These are phyloP conservation scores for Colletotrichum agaves DNA, from an alignment of 2,329 filamentous ascomycete genomes.

Conservation along the genomic window DNA sequence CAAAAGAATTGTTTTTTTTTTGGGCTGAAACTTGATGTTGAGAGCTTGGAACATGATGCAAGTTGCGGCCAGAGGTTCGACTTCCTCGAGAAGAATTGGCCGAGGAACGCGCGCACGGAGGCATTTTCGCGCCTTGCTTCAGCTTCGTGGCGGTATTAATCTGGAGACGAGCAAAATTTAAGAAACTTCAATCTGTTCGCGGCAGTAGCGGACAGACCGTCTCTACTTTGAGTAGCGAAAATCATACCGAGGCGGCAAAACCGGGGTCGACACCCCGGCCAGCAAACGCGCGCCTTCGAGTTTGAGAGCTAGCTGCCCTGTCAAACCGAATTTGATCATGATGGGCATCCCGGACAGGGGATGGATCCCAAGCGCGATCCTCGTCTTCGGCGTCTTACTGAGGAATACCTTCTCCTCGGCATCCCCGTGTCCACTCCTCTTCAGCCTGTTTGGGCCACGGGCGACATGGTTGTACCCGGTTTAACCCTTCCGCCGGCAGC, in stretches of 20 bases:
- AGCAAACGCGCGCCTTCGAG: neutral
- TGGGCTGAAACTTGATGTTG: neutral
- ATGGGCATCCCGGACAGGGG: neutral
- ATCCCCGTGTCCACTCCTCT: no score
- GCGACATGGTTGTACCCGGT: no score
- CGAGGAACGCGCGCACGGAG: no score
- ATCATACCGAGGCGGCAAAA: neutral
- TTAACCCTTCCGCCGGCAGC: no score
- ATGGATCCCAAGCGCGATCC: neutral
- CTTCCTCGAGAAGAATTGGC: no score
- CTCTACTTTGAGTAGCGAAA: neutral
- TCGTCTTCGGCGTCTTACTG: neutral
- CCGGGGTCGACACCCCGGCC: conserved; percentile 1
- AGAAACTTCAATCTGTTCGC: neutral
- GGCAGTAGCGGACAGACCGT: neutral
- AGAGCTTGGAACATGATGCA: neutral
- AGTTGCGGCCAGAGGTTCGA: no score
- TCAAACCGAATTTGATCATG: conserved; percentile 8
- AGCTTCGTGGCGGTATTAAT: no score
- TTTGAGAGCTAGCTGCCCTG: neutral
- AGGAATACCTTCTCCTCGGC: no score
- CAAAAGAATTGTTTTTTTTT: neutral
- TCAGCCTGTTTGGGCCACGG: no score
- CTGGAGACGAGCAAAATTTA: no score
- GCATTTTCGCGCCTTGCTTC: no score